Evolutionary conservation across 2,329 filamentous ascomycete genomes (phyloP).

Genomic region (Trichoderma atroviride): DNA sequence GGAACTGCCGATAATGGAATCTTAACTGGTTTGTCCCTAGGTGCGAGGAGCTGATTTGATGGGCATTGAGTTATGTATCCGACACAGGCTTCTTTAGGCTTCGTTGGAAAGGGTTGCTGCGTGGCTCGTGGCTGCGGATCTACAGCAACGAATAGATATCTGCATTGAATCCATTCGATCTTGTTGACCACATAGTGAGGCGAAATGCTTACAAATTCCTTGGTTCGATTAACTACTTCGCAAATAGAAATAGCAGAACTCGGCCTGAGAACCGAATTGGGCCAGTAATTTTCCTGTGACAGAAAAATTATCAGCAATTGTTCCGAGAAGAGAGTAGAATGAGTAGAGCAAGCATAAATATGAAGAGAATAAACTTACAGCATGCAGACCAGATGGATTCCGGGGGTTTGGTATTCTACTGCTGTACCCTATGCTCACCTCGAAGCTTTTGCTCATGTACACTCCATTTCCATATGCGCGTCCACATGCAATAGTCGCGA

Average conservation of each 20-base stretch:
- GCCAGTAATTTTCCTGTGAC: constrained; percentile 54
- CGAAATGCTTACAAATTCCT: constrained; percentile 55
- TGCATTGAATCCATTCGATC: constrained; percentile 85
- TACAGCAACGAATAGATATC: constrained; percentile 70
- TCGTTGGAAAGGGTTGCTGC: constrained; percentile 27
- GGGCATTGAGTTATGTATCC: constrained; percentile 38
- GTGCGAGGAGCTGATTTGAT: constrained; percentile 24
- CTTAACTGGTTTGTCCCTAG: not conserved
- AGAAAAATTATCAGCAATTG: not conserved
- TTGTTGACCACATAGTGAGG: constrained; percentile 74
- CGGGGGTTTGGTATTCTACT: not conserved
- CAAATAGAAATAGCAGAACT: constrained; percentile 70
- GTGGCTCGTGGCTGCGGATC: constrained; percentile 23
- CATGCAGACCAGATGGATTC: no score
- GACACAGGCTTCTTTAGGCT: not conserved
- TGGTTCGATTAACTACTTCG: constrained; percentile 78
- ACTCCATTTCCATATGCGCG: constrained; percentile 77
- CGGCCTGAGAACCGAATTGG: constrained; percentile 65
- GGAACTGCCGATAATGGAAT: constrained; percentile 38
- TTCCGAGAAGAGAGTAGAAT: not conserved
- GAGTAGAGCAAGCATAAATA: not conserved
- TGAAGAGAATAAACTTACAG: not conserved
- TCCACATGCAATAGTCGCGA: constrained; percentile 62
- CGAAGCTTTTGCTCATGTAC: constrained; percentile 66
- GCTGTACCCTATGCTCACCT: constrained; percentile 16